Base-by-base conservation (phyloP, 2,329 filamentous ascomycete species). In the Pseudogymnoascus sp. region DNA sequence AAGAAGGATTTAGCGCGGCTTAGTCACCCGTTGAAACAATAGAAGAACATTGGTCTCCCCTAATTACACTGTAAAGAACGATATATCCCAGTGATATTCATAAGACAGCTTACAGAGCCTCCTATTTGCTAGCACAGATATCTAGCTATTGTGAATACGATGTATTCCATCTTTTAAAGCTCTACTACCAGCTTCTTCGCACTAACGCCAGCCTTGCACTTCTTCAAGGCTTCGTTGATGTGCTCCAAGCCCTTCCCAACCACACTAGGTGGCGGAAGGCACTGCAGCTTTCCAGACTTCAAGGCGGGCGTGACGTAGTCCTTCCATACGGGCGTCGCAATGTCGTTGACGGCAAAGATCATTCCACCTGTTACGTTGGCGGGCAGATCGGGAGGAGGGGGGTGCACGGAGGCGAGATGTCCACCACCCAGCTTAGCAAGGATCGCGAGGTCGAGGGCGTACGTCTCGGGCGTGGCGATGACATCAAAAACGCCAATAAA, bases 321-420 rank as follows among this genome's bases (percentile, higher is more conserved):
- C 12, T 16, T 60, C 62, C 68, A 73, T 8, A 72, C 62, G 7
- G 66, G 66, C 5, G 64, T 63, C 2, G 69, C 70, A 14, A 69
- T 61, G 6, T 70, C 67, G 21, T 66, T 69, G 8, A 69, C 67
- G 7, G 67, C 69, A 65, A 75, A 71, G 38, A 75, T 71, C 62
- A 66, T 75, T 12, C 73, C 73, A 0, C 65, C 69, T 2, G 72
- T 68, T 6, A 72, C 68, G 7, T 49, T 49, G 23, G 43, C 43
- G 14, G 43, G 43, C 23, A 49, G 43, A 49, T 70, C 65, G 2
- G 63, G 49, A 6, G 73, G 68, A 7, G 72, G 74, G 31, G 74
- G 74, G 65, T 75, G 73, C n/a, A 68, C 63, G 60, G 72, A 73
- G 10, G 70, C 73, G 23, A 76, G 69, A 59, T 75, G 72, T 7